A percentile compares a stretch with the other conserved stretches of the same genome.
These are phyloP conservation scores for Acanthamoeba sp. DNA, from an alignment of 208 protist species.

Conservation along the genomic window DNA sequence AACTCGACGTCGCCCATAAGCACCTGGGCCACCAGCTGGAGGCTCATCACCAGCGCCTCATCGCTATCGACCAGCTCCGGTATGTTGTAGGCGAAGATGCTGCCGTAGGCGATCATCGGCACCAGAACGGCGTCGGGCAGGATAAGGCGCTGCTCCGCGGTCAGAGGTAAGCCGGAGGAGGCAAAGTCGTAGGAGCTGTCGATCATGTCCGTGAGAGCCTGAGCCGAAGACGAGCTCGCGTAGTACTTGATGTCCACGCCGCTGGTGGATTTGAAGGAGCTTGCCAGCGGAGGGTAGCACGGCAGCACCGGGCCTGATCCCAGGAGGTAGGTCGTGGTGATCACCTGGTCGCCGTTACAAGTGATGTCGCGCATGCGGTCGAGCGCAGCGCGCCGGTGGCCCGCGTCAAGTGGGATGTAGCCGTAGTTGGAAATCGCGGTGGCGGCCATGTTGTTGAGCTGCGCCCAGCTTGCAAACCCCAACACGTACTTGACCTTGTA, in stretches of 20 bases:
- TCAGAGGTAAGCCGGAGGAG: background rate
- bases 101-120: background rate
- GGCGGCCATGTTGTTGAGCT: background rate
- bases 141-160: background rate
- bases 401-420: background rate
- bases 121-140: background rate
- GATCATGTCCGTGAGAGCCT: background rate
- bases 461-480: background rate
- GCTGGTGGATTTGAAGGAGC: background rate
- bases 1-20: background rate
- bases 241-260: slow-evolving; percentile 15
- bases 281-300: background rate
- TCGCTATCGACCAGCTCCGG: background rate
- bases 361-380: background rate
- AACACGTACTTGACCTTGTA: background rate
- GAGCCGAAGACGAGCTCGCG: background rate
- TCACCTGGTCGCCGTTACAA: background rate
- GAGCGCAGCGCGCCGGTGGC: background rate
- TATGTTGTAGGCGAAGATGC: background rate
- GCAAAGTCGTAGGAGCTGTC: background rate
- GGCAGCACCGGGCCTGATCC: background rate
- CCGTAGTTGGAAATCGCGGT: background rate
- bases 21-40: background rate
- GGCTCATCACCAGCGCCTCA: background rate
- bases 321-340: background rate